These are phyloP conservation scores for Trametes sanguinea DNA, from an alignment of 768 basidiomycete species.

Conservation along the genomic window DNA sequence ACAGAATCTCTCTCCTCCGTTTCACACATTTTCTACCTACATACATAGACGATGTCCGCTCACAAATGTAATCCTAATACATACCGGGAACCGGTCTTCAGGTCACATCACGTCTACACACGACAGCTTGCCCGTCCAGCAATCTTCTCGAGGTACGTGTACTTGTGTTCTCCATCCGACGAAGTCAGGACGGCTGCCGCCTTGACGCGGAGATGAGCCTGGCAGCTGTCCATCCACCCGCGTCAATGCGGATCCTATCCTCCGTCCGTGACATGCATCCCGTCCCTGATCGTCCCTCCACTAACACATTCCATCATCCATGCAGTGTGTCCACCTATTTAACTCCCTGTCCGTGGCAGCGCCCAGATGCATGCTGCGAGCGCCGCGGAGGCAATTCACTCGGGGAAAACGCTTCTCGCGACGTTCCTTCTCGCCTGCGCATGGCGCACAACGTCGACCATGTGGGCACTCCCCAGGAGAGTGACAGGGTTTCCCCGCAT, in stretches of 20 bases:
- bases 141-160: background rate
- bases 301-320: background rate
- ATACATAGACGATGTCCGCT: constrained; percentile 9
- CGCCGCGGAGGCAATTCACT: constrained; percentile 1
- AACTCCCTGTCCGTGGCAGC: background rate
- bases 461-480: background rate
- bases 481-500: background rate
- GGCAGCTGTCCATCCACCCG: too few species aligned
- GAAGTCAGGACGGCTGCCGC: too few species aligned
- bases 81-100: background rate
- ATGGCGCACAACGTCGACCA: background rate
- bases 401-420: background rate
- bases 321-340: background rate
- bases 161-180: too few species aligned
- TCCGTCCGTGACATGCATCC: background rate
- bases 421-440: constrained; percentile 4
- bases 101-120: background rate
- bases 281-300: background rate
- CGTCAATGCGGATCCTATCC: too few species aligned
- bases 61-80: constrained; percentile 14
- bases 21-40: background rate
- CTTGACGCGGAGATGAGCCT: too few species aligned
- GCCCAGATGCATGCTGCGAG: background rate
- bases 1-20: background rate
- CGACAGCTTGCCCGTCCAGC: background rate